A percentile compares a stretch with the other conserved stretches of the same genome.
phyloP scores from a whole-genome alignment of 441 rosid species.

The Macaranga tanarius region DNA sequence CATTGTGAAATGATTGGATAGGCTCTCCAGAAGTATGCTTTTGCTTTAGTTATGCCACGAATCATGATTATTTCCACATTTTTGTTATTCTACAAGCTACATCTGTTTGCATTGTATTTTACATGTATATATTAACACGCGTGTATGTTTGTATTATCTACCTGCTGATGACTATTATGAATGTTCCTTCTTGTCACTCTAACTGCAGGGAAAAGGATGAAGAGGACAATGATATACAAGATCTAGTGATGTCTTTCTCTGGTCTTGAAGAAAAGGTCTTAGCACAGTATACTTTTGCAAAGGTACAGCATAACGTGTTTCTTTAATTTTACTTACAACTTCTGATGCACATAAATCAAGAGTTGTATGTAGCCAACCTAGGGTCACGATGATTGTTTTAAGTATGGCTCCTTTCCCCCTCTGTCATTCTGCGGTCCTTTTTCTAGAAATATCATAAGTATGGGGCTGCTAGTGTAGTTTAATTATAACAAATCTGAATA shows the following conservation, averaged over 20 bases:
- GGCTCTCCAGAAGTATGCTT: constrained; percentile 6
- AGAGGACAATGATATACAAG: constrained; percentile 70
- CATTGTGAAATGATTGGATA: background rate
- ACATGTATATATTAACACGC: background rate
- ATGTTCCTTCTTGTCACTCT: constrained; percentile 23
- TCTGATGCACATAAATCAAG: background rate
- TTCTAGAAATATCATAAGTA: background rate
- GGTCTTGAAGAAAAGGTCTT: constrained; percentile 93
- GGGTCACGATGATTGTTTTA: background rate
- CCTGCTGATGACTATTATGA: constrained; percentile 20
- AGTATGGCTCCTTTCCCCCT: background rate
- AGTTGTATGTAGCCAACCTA: background rate
- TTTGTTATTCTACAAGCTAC: background rate
- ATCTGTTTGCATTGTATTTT: background rate
- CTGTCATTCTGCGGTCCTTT: background rate
- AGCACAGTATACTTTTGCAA: constrained; percentile 86
- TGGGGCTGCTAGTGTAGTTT: background rate
- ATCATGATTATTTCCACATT: background rate
- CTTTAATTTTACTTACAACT: background rate
- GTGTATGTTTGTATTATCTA: constrained; percentile 9
- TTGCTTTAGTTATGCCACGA: background rate
- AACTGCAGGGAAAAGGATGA: constrained; percentile 65
- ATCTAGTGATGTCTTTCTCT: constrained; percentile 67
- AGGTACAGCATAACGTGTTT: constrained; percentile 47
- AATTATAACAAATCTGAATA: background rate